Percentiles rank a stretch among this genome's conserved stretches.
Conservation (phyloP, 306 rosid genomes). For the Fagus sylvatica region DNA sequence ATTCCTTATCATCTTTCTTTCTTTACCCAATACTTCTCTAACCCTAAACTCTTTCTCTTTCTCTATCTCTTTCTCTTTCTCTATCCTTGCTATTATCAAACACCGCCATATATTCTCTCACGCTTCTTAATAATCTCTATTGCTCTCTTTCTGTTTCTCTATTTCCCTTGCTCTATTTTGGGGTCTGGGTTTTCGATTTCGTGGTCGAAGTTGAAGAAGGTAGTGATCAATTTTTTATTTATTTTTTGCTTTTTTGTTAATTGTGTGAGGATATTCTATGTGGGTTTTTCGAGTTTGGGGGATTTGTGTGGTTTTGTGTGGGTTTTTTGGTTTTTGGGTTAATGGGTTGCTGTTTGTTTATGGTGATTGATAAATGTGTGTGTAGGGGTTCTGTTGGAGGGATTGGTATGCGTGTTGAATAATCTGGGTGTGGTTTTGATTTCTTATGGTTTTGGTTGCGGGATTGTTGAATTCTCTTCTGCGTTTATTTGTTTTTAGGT, state of each 20-base stretch:
- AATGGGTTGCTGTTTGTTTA: slow-evolving; percentile 16
- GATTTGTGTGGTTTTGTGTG: slow-evolving; percentile 16
- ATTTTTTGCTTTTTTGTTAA: slow-evolving; percentile 5
- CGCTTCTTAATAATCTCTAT: slow-evolving; percentile 5
- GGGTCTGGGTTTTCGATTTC: slow-evolving; percentile 4
- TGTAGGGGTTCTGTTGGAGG: background rate
- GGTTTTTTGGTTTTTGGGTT: background rate
- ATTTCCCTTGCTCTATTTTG: background rate
- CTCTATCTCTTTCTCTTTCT: slow-evolving; percentile 7
- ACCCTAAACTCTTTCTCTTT: slow-evolving; percentile 34
- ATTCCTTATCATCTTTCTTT: slow-evolving; percentile 15
- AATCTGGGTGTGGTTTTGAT: slow-evolving; percentile 2
- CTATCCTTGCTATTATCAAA: slow-evolving; percentile 3
- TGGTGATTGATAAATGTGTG: slow-evolving; percentile 1
- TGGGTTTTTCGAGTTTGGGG: slow-evolving; percentile 12
- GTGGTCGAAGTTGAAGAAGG: slow-evolving; percentile 24
- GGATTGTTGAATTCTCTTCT: background rate
- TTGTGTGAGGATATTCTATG: background rate
- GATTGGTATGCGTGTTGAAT: slow-evolving; percentile 5
- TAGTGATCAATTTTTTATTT: slow-evolving; percentile 7
- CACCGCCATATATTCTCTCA: background rate
- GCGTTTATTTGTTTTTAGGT: background rate
- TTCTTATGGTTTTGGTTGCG: background rate
- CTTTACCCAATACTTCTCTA: slow-evolving; percentile 27
- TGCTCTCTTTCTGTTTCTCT: slow-evolving; percentile 3